A percentile compares a stretch with the other conserved stretches of the same genome.
These are phyloP conservation scores for Vitis hybrid DNA, from an alignment of 177 flowering plant species.

Conservation along the genomic window DNA sequence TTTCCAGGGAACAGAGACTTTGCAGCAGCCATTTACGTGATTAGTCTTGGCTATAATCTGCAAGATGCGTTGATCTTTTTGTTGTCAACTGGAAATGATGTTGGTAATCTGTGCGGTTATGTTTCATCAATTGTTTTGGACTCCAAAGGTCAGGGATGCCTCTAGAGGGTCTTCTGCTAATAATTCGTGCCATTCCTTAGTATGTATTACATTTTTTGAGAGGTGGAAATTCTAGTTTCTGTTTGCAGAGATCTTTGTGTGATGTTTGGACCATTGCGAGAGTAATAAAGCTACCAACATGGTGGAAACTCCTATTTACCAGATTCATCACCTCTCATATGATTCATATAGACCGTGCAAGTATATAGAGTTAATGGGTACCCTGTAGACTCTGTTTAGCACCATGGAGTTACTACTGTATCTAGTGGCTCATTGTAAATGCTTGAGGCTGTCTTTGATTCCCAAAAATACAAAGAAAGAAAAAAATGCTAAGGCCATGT, in stretches of 20 bases:
- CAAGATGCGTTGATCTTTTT: not conserved
- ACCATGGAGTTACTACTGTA: too few relatives aligned
- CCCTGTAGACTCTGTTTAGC: too few relatives aligned
- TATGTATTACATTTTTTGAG: conserved; percentile 2
- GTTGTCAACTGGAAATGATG: not conserved
- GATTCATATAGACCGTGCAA: not conserved
- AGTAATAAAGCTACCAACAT: conserved; percentile 11
- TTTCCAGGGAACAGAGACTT: conserved; percentile 1
- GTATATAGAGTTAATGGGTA: too few relatives aligned
- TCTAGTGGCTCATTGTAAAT: too few relatives aligned
- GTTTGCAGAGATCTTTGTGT: conserved; percentile 16
- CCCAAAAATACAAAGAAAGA: too few relatives aligned
- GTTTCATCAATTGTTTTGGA: conserved; percentile 8
- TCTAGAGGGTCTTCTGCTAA: not conserved
- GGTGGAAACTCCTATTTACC: not conserved
- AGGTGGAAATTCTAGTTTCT: conserved; percentile 6
- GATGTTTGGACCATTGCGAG: conserved; percentile 5
- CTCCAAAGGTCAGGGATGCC: conserved; percentile 4
- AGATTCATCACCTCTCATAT: not conserved
- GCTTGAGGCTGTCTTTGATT: too few relatives aligned
- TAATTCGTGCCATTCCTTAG: conserved; percentile 2
- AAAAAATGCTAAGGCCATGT: too few relatives aligned
- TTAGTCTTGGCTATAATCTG: conserved; percentile 5
- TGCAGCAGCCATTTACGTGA: not conserved
- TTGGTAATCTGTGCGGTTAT: not conserved